Percentiles rank a stretch among this genome's conserved stretches.
Evolutionary conservation across 148 eudicot species (phyloP).

Genomic region (Cornus controversa): DNA sequence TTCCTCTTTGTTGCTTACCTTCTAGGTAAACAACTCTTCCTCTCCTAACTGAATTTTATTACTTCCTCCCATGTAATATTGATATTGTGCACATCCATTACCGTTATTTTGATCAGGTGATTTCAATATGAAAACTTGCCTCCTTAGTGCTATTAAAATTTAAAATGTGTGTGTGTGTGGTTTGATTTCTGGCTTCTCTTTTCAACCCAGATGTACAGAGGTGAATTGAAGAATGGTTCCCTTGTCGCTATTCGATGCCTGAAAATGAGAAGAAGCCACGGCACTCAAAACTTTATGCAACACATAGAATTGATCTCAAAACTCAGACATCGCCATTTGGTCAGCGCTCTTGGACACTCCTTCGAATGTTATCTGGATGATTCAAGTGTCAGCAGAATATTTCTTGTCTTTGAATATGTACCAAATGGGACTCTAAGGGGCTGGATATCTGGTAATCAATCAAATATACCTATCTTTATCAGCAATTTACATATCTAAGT

Average conservation of each 20-base stretch:
- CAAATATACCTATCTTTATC: not conserved
- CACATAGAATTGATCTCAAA: slow-evolving; percentile 73
- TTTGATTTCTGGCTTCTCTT: not conserved
- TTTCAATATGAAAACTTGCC: not conserved
- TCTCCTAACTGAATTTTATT: too few species aligned
- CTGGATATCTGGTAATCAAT: slow-evolving; percentile 74
- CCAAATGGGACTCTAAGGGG: slow-evolving; percentile 79
- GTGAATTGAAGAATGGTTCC: slow-evolving; percentile 68
- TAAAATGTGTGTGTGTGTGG: not conserved
- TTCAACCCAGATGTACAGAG: slow-evolving; percentile 70
- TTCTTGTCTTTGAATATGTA: slow-evolving; percentile 78
- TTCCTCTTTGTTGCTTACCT: too few species aligned
- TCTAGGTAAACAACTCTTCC: too few species aligned
- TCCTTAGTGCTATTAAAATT: not conserved
- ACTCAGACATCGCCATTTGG: slow-evolving; percentile 85
- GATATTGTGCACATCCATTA: not conserved
- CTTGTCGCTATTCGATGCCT: slow-evolving; percentile 72
- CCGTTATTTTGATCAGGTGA: not conserved
- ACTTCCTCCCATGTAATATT: too few species aligned
- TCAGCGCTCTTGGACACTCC: slow-evolving; percentile 87
- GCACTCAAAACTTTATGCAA: slow-evolving; percentile 56
- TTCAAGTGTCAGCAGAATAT: slow-evolving; percentile 88
- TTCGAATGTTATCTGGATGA: slow-evolving; percentile 90
- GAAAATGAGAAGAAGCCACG: slow-evolving; percentile 56
- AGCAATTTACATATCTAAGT: not conserved